Base-by-base conservation (phyloP, 176 grass and related monocot genomes). In the Guadua angustifolia region DNA sequence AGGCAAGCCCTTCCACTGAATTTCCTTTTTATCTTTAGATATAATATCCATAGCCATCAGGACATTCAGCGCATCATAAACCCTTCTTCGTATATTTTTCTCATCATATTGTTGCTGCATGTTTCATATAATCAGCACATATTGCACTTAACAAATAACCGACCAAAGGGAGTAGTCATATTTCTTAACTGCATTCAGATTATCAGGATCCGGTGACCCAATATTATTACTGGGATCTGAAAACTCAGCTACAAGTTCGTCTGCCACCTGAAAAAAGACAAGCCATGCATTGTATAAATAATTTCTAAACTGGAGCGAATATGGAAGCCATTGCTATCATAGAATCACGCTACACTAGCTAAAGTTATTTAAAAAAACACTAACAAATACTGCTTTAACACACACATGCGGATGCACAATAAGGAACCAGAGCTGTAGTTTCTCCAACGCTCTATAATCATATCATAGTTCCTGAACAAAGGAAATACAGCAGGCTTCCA, bases 41-140 rank as follows among this genome's bases (percentile, higher is more conserved):
- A 99, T 94, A 90, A 99, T 99, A 68, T 95, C 97, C 93, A 99
- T 94, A 26, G 97, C 97, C 97, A 99, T 99, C 39, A 99, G 86
- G 67, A 99, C 96, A 66, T 99, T 99, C 51, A 99, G 52, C 8
- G 93, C 96, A 89, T 99, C 93, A 81, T 99, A 99, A 77, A 99
- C 96, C 89, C 93, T 93, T 78, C 96, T 82, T 39, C 96, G 77
- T 88, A 99, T 99, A 86, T 99, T 99, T 86, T 99, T 99, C 81
- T 99, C 96, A 90, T 99, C 96, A 90, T 94, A 99, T 71, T 95
- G 96, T 92, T 94, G 96, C 96, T 99, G 86, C 70, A 75, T 84
- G 68, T 85, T 92, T 78, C 44, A 80, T 26, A 86, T 13, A 80
- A 75, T 85, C 26, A 88, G 46, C 69, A 86, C 35, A 73, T 12